A percentile compares a stretch with the other conserved stretches of the same genome.
phyloP scores from a whole-genome alignment of 2,329 filamentous ascomycete species.

The Aspergillus novofumigatus region DNA sequence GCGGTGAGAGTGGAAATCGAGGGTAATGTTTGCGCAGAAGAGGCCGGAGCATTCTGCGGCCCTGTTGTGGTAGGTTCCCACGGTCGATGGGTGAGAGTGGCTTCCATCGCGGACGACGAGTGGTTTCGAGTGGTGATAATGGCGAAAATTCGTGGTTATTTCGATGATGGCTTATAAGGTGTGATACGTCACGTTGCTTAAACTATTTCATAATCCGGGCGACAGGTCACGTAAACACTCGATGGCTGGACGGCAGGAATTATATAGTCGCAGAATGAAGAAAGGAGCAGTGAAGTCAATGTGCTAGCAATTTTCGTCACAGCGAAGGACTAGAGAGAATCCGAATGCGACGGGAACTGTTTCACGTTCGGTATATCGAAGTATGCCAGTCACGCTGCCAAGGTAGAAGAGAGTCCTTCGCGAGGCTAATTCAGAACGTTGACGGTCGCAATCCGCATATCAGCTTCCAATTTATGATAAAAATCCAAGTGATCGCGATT shows the following conservation, averaged over 20 bases:
- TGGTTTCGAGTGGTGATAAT: background rate
- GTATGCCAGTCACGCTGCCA: background rate
- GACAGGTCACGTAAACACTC: background rate
- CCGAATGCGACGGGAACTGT: background rate
- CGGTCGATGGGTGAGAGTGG: conserved; percentile 39
- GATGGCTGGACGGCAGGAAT: background rate
- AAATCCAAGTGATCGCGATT: background rate
- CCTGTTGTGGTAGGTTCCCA: conserved; percentile 39
- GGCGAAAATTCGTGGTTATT: background rate
- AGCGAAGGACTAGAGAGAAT: background rate
- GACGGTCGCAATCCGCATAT: background rate
- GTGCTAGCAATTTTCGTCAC: background rate
- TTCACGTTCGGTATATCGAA: background rate
- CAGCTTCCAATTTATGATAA: background rate
- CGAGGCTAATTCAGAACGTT: background rate
- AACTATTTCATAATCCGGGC: background rate
- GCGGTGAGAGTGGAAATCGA: conserved; percentile 47
- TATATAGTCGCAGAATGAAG: background rate
- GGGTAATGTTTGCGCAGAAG: conserved; percentile 41
- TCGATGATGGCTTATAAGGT: background rate
- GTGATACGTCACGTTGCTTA: background rate
- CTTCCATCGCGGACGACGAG: conserved; percentile 33
- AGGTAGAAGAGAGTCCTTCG: background rate
- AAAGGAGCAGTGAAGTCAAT: background rate
- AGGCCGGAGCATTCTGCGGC: conserved; percentile 31